Conservation (phyloP, 768 basidiomycete genomes). For the Jaapia argillacea region DNA sequence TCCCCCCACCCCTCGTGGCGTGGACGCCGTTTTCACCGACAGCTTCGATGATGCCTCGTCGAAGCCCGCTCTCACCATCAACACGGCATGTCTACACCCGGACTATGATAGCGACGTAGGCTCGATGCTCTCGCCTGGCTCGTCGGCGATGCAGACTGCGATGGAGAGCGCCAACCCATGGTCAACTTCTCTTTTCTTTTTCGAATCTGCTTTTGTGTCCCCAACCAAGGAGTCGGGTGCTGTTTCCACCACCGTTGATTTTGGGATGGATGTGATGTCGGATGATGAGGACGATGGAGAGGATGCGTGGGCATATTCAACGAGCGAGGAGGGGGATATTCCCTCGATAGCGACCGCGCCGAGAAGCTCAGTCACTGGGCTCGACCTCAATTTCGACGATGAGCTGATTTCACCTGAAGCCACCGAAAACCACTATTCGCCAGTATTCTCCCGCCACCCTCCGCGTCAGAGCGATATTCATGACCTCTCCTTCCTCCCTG, state of each 20-base stretch:
- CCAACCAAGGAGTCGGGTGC: slow-evolving; percentile 12
- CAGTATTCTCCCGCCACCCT: neutral
- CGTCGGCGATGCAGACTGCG: slow-evolving; percentile 68
- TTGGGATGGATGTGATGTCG: neutral
- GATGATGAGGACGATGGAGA: neutral
- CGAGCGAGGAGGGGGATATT: neutral
- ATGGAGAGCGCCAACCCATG: slow-evolving; percentile 41
- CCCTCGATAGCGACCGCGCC: neutral
- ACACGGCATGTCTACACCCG: slow-evolving; percentile 36
- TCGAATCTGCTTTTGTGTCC: slow-evolving; percentile 7
- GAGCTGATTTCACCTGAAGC: neutral
- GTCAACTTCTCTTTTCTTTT: slow-evolving; percentile 6
- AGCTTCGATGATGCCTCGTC: slow-evolving; percentile 11
- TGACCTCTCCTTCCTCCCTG: neutral
- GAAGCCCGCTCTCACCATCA: slow-evolving; percentile 42
- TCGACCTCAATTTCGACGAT: neutral
- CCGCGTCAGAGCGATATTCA: neutral
- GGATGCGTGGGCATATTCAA: neutral
- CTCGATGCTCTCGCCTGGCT: slow-evolving; percentile 34
- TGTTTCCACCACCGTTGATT: neutral
- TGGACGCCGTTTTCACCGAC: slow-evolving; percentile 30
- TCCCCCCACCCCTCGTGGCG: slow-evolving; percentile 49
- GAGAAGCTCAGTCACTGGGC: neutral
- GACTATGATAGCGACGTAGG: slow-evolving; percentile 37
- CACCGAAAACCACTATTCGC: neutral